These are phyloP conservation scores for Candida ovalis DNA, from an alignment of 805 yeast genomes.

Conservation along the genomic window DNA sequence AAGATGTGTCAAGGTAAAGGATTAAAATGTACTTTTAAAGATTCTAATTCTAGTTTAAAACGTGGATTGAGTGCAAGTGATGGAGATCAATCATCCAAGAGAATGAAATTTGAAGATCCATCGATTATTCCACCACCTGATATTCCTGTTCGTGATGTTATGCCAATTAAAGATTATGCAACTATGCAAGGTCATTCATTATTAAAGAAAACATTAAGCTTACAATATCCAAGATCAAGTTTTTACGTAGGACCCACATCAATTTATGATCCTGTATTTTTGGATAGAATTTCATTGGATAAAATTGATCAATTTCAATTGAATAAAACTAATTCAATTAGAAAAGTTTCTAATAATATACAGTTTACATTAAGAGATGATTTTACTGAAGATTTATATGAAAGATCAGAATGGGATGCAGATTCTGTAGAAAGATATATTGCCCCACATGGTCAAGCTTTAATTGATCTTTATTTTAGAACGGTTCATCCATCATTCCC, in stretches of 20 bases:
- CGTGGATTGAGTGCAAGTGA: slow-evolving; percentile 30
- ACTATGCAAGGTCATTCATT: slow-evolving; percentile 58
- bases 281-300: slow-evolving; percentile 60
- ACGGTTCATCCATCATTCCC: slow-evolving; percentile 91
- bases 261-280: slow-evolving; percentile 66
- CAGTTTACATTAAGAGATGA: slow-evolving; percentile 82
- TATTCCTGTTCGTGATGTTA: slow-evolving; percentile 44
- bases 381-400: slow-evolving; percentile 63
- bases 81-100: slow-evolving; percentile 23
- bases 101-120: slow-evolving; percentile 33
- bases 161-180: slow-evolving; percentile 67
- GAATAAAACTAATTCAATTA: slow-evolving; percentile 57
- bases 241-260: slow-evolving; percentile 89
- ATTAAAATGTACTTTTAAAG: slow-evolving; percentile 71
- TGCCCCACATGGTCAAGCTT: slow-evolving; percentile 86
- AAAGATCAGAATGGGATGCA: slow-evolving; percentile 67
- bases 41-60: slow-evolving; percentile 41
- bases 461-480: slow-evolving; percentile 77
- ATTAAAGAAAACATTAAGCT: slow-evolving; percentile 62
- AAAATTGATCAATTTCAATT: slow-evolving; percentile 80
- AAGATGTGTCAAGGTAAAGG: slow-evolving; percentile 74
- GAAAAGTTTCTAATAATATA: slow-evolving; percentile 74
- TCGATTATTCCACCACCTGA: slow-evolving; percentile 35
- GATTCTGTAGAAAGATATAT: slow-evolving; percentile 82
- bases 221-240: slow-evolving; percentile 87